Evolutionary conservation across 1,139 yeast species (phyloP).

Genomic region (Nadsonia starkeyi-henricii): DNA sequence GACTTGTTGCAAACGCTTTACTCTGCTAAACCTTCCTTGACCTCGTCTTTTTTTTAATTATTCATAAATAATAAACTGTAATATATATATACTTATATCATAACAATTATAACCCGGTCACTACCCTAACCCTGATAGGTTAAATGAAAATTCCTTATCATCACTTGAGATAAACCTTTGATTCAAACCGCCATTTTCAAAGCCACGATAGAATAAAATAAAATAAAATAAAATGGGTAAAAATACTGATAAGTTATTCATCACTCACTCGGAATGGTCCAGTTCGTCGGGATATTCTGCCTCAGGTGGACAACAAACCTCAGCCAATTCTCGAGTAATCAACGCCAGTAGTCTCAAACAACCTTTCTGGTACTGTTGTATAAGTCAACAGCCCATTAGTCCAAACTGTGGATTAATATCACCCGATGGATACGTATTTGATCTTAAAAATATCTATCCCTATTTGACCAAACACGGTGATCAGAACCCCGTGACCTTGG

Average conservation of each 20-base stretch:
- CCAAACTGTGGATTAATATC: constrained; percentile 17
- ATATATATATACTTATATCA: too few relatives aligned
- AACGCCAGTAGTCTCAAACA: constrained; percentile 6
- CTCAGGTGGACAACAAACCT: constrained; percentile 16
- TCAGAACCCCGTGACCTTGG: constrained; percentile 23
- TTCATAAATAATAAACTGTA: too few relatives aligned
- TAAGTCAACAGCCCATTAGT: constrained; percentile 23
- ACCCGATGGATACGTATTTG: constrained; percentile 22
- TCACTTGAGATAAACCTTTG: too few relatives aligned
- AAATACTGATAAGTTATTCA: constrained; percentile 25
- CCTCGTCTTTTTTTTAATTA: too few relatives aligned
- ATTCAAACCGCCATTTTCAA: too few relatives aligned
- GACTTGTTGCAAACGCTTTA: too few relatives aligned
- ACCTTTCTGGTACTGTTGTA: constrained; percentile 26
- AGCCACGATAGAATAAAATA: too few relatives aligned
- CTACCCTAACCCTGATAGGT: too few relatives aligned
- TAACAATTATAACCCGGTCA: too few relatives aligned
- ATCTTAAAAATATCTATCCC: constrained; percentile 21
- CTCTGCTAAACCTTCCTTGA: too few relatives aligned
- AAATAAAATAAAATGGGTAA: constrained; percentile 20
- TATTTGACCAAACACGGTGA: constrained; percentile 19
- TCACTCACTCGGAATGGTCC: constrained; percentile 26
- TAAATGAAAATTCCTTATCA: too few relatives aligned
- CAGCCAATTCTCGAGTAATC: background rate
- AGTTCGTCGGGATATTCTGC: constrained; percentile 18